Percentiles rank a stretch among this genome's conserved stretches.
Evolutionary conservation across 768 basidiomycete genomes (phyloP).

Genomic region (Hericium coralloides): DNA sequence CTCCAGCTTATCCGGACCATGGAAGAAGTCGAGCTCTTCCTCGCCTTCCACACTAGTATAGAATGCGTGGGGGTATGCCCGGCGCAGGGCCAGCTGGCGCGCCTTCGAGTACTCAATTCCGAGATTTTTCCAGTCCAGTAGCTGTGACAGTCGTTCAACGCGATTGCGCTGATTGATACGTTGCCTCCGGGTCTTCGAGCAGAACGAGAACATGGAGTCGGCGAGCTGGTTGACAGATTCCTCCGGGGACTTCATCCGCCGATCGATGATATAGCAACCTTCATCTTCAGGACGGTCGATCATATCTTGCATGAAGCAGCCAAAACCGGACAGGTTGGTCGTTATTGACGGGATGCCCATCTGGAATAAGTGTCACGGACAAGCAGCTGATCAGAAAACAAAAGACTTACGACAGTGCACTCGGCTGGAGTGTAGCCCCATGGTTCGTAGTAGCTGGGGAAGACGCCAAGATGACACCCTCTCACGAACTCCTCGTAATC

Average conservation of each 20-base stretch:
- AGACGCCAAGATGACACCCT: conserved; percentile 96
- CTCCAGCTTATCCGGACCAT: conserved; percentile 61
- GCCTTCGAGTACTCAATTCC: conserved; percentile 97
- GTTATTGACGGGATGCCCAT: conserved; percentile 99
- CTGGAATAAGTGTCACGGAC: conserved; percentile 25
- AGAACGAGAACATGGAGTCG: conserved; percentile 66
- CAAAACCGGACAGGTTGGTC: conserved; percentile 96
- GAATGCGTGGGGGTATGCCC: conserved; percentile 95
- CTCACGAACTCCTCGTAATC: conserved; percentile 99
- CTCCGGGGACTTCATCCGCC: conserved; percentile 82
- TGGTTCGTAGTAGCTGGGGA: conserved; percentile 96
- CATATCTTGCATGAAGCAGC: conserved; percentile 97
- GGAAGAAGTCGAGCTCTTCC: conserved; percentile 45
- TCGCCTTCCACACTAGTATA: conserved; percentile 51
- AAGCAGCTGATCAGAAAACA: background rate
- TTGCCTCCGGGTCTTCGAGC: conserved; percentile 82
- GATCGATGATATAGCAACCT: conserved; percentile 94
- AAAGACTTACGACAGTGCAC: conserved; percentile 81
- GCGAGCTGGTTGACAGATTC: conserved; percentile 84
- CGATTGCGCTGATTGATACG: conserved; percentile 98
- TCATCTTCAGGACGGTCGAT: conserved; percentile 93
- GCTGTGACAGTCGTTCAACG: conserved; percentile 85
- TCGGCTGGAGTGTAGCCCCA: conserved; percentile 98
- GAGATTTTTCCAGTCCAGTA: conserved; percentile 97
- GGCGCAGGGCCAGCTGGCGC: conserved; percentile 79